phyloP scores from a whole-genome alignment of 345 rosid species.

The Pugionium cornutum region DNA sequence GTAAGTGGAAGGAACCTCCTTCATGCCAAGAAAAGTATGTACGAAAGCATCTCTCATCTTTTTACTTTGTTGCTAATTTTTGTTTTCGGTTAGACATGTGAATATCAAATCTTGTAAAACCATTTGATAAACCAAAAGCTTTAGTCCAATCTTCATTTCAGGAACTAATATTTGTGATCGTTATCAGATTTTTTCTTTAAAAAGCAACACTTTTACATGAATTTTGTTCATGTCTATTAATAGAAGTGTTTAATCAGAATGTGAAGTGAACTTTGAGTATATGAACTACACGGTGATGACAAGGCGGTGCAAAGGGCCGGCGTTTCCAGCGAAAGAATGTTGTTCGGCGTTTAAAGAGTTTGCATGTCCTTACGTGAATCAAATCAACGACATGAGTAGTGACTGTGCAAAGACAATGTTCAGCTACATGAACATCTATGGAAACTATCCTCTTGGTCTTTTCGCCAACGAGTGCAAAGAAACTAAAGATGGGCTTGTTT shows the following conservation, averaged over 20 bases:
- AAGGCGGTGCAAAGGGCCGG: constrained; percentile 62
- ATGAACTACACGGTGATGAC: constrained; percentile 56
- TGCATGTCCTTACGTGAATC: constrained; percentile 59
- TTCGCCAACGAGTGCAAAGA: constrained; percentile 63
- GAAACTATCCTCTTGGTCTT: constrained; percentile 67
- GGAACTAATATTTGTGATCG: neutral
- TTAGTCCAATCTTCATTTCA: constrained; percentile 3
- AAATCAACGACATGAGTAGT: constrained; percentile 51
- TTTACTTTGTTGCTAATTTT: neutral
- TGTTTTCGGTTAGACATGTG: neutral
- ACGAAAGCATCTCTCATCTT: neutral
- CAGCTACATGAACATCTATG: constrained; percentile 64
- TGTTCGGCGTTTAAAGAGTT: constrained; percentile 61
- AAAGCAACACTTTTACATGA: neutral
- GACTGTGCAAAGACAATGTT: constrained; percentile 65
- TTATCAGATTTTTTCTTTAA: neutral
- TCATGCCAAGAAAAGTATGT: constrained; percentile 66
- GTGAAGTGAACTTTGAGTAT: constrained; percentile 66
- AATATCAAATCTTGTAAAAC: no score
- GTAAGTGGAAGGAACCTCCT: constrained; percentile 59
- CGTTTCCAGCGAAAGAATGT: constrained; percentile 50
- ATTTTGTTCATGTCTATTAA: neutral
- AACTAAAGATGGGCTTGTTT: constrained; percentile 54
- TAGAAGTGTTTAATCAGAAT: constrained; percentile 38
- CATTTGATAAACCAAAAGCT: neutral